These are phyloP conservation scores for Globisporangium barbulae DNA, from an alignment of 352 stramenopile genomes.

Conservation along the genomic window DNA sequence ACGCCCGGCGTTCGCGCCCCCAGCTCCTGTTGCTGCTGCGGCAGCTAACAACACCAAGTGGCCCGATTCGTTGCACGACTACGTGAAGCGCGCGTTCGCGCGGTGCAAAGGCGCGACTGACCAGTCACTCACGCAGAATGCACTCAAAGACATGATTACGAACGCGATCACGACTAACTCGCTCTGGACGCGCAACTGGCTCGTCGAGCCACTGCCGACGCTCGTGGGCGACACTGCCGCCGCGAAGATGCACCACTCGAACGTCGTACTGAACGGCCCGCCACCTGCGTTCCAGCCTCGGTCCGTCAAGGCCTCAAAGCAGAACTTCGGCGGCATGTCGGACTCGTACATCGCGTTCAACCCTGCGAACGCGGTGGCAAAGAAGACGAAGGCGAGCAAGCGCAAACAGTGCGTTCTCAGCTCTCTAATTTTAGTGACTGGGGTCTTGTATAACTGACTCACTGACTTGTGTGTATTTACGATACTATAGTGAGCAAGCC, in stretches of 20 bases:
- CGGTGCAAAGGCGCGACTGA: conserved; percentile 73
- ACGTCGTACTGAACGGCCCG: conserved; percentile 4
- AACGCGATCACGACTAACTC: conserved; percentile 82
- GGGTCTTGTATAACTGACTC: background rate
- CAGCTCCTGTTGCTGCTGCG: conserved; percentile 15
- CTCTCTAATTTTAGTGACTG: conserved; percentile 3
- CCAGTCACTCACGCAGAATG: conserved; percentile 73
- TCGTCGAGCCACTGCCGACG: conserved; percentile 63
- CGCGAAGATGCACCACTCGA: conserved; percentile 20
- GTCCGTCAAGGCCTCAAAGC: conserved; percentile 11
- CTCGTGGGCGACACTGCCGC: conserved; percentile 46
- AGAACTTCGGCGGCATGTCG: conserved; percentile 12
- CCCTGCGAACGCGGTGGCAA: conserved; percentile 24
- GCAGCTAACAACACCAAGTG: conserved; percentile 58
- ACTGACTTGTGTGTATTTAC: background rate
- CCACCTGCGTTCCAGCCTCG: conserved; percentile 6
- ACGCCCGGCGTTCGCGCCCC: conserved; percentile 9
- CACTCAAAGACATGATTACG: conserved; percentile 80
- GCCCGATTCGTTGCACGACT: conserved; percentile 80
- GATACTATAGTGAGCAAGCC: conserved; percentile 15
- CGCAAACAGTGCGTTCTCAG: conserved; percentile 48
- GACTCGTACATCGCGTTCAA: conserved; percentile 53
- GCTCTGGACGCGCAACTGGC: conserved; percentile 86
- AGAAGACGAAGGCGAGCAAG: conserved; percentile 48
- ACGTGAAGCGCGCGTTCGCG: conserved; percentile 84